Conservation (phyloP, 257 asterid species). For the Petunia axillaris region DNA sequence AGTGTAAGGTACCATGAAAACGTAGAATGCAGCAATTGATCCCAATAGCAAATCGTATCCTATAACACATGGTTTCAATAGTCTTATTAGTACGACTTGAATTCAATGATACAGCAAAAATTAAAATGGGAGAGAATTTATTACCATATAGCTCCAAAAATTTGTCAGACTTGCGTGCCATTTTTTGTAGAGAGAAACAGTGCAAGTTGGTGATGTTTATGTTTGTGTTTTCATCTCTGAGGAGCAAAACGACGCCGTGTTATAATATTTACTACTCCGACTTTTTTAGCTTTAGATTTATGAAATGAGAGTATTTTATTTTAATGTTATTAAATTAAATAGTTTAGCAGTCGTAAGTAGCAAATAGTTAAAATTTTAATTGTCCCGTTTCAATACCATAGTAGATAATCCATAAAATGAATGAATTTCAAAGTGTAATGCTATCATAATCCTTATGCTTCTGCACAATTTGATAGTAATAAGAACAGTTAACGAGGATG, state of each 20-base stretch:
- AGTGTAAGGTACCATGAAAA: conserved; percentile 85
- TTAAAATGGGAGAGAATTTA: background rate
- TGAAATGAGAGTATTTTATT: too few relatives aligned
- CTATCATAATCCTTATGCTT: too few relatives aligned
- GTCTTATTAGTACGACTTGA: background rate
- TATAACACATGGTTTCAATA: conserved; percentile 26
- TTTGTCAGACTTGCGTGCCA: conserved; percentile 35
- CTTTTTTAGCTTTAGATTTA: too few relatives aligned
- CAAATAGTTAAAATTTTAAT: too few relatives aligned
- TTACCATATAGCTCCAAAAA: conserved; percentile 35
- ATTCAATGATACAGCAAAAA: background rate
- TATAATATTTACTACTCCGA: too few relatives aligned
- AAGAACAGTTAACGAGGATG: too few relatives aligned
- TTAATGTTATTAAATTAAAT: too few relatives aligned
- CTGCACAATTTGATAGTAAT: too few relatives aligned
- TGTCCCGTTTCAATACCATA: too few relatives aligned
- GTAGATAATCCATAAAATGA: too few relatives aligned
- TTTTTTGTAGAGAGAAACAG: conserved; percentile 17
- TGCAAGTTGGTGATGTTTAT: background rate
- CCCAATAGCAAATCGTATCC: conserved; percentile 92
- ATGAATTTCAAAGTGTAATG: too few relatives aligned
- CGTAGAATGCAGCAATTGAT: conserved; percentile 78
- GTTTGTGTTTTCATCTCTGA: background rate
- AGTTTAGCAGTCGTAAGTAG: too few relatives aligned
- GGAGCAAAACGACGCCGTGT: background rate